phyloP scores from a whole-genome alignment of 371 early-diverging fungal species.

The Smittium culicis region DNA sequence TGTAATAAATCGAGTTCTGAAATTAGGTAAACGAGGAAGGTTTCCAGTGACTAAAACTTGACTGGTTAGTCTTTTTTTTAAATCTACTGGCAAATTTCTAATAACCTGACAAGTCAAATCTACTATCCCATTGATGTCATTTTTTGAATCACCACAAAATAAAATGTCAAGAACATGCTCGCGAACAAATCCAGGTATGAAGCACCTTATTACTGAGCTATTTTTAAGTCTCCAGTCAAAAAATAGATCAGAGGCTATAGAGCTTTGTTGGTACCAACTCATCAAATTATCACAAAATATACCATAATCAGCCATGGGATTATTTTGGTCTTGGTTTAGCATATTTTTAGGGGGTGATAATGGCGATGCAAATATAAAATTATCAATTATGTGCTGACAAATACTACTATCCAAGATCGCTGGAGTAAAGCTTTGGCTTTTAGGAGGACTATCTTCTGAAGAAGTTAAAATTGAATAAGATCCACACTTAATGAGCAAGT shows the following conservation, averaged over 20 bases:
- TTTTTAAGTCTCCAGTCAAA: slow-evolving; percentile 13
- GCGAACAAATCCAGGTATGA: slow-evolving; percentile 76
- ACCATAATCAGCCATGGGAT: slow-evolving; percentile 4
- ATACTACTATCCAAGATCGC: slow-evolving; percentile 35
- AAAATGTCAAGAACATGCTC: slow-evolving; percentile 68
- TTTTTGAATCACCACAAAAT: slow-evolving; percentile 67
- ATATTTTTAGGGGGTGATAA: slow-evolving; percentile 24
- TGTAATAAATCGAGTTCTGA: slow-evolving; percentile 46
- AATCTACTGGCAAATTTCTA: slow-evolving; percentile 45
- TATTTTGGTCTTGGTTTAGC: neutral
- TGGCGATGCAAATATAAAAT: slow-evolving; percentile 52
- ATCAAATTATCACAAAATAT: slow-evolving; percentile 31
- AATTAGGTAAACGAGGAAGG: slow-evolving; percentile 56
- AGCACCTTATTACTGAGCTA: slow-evolving; percentile 15
- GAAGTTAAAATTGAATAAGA: neutral
- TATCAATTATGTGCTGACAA: slow-evolving; percentile 58
- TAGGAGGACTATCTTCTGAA: neutral
- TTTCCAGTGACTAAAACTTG: slow-evolving; percentile 66
- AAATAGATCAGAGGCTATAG: slow-evolving; percentile 41
- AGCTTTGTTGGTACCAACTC: slow-evolving; percentile 40
- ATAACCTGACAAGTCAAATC: slow-evolving; percentile 13
- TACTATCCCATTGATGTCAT: slow-evolving; percentile 21
- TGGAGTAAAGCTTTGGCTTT: slow-evolving; percentile 10
- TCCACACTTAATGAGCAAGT: slow-evolving; percentile 33
- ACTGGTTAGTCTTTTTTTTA: slow-evolving; percentile 47